Conservation (phyloP, 495 filamentous ascomycete genomes). For the Aspergillus cavernicola region DNA sequence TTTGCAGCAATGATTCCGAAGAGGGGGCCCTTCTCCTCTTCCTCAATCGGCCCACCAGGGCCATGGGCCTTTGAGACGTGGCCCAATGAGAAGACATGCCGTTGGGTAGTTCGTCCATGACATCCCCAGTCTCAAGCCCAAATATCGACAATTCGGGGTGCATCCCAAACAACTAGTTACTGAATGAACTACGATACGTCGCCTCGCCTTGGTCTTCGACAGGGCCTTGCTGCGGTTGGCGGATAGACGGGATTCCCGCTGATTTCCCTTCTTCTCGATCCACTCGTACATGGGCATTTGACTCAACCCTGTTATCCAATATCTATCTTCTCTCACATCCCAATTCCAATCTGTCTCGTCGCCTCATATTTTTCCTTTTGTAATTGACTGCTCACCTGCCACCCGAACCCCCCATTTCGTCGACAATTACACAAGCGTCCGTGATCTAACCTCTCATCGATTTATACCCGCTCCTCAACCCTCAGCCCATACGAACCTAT, state of each 20-base stretch:
- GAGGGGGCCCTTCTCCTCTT: slow-evolving; percentile 7
- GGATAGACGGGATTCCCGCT: slow-evolving; percentile 17
- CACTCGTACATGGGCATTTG: slow-evolving; percentile 29
- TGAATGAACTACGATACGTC: slow-evolving; percentile 39
- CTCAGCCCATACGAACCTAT: slow-evolving; percentile 21
- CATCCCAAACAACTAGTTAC: slow-evolving; percentile 31
- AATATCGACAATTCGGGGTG: slow-evolving; percentile 13
- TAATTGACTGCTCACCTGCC: slow-evolving; percentile 10
- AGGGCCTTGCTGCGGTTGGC: slow-evolving; percentile 14
- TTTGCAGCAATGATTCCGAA: slow-evolving; percentile 28
- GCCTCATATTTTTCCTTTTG: slow-evolving; percentile 25
- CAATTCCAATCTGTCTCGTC: slow-evolving; percentile 16
- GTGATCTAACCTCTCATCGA: slow-evolving; percentile 30
- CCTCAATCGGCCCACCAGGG: slow-evolving; percentile 22
- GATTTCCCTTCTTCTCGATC: slow-evolving; percentile 19
- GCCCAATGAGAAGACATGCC: slow-evolving; percentile 36
- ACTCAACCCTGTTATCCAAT: slow-evolving; percentile 22
- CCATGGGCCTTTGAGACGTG: slow-evolving; percentile 34
- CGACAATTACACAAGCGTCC: slow-evolving; percentile 27
- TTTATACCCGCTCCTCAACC: slow-evolving; percentile 27
- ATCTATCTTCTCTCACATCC: slow-evolving; percentile 25
- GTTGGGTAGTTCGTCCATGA: slow-evolving; percentile 38
- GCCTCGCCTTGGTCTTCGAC: slow-evolving; percentile 35
- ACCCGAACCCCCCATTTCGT: slow-evolving; percentile 20
- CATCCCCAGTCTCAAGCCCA: slow-evolving; percentile 29